Base-by-base conservation (phyloP, 257 asterid species). In the Nicotiana attenuata region DNA sequence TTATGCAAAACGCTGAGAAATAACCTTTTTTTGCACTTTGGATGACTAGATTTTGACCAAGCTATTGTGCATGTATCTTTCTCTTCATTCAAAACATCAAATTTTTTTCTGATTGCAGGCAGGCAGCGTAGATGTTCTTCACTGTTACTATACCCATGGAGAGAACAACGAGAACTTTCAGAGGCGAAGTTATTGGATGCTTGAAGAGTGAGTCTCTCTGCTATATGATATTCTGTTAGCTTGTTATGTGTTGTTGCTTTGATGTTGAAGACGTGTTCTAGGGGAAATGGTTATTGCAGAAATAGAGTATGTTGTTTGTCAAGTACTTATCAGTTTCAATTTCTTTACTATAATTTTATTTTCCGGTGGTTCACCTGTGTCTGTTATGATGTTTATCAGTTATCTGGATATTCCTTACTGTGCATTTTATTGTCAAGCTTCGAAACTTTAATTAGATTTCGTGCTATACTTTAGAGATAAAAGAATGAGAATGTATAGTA, bases 71-170 rank as follows among this genome's bases (percentile, higher is more conserved):
- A 47, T 47, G 55, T 47, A 47, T 9, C 16, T 22, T 41, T 60
- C 76, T 61, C 45, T 52, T 33, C 10, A n/a, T 59, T 47, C 64
- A 22, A 19, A 26, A 20, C 31, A 26, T 20, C 24, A 15, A 55
- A 15, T 13, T 79, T 57, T 8, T 11, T 29, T 11, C 41, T 29
- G 50, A 24, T 69, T 52, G 4, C 82, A 84, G 87, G 85, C 63
- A 6, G 85, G 87, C n/a, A 66, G 85, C 29, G 76, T 81, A 10
- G 87, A 84, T 78, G 82, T 64, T 26, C 82, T 84, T 24, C 87
- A 85, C 76, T 85, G 88, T 47, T 82, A 85, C 61, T 82, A 85
- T 80, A 86, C 88, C 35, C 88, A 82, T 75, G 88, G 88, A 35
- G 88, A 82, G 65, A 82, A 75, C 19, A 82, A 82, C 75, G 82